These are phyloP conservation scores for Pseudohalonectria lignicola DNA, from an alignment of 2,329 filamentous ascomycete species.

Conservation along the genomic window DNA sequence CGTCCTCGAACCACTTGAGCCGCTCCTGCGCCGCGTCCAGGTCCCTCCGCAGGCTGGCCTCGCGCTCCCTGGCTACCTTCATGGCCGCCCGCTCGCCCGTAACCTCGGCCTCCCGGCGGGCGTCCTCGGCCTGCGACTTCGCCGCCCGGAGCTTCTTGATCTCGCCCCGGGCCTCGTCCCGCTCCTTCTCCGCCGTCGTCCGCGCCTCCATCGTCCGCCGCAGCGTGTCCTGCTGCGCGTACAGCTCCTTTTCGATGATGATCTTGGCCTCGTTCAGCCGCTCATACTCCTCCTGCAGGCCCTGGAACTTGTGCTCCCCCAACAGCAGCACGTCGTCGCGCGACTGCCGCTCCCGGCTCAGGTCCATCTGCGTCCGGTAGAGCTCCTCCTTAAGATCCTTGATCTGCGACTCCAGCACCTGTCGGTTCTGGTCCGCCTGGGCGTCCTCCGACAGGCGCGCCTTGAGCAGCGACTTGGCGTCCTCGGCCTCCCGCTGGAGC, in stretches of 20 bases:
- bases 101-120: constrained; percentile 70
- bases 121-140: constrained; percentile 77
- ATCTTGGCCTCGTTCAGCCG: constrained; percentile 89
- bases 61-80: constrained; percentile 67
- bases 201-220: constrained; percentile 77
- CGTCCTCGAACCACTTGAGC: constrained; percentile 67
- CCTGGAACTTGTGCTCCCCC: constrained; percentile 75
- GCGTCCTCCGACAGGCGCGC: constrained; percentile 83
- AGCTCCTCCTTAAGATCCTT: constrained; percentile 78
- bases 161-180: constrained; percentile 80
- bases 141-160: constrained; percentile 72
- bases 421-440: constrained; percentile 70
- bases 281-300: constrained; percentile 76
- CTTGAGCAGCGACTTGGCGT: constrained; percentile 78
- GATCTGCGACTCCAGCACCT: constrained; percentile 77
- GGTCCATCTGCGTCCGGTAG: constrained; percentile 73
- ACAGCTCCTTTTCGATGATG: constrained; percentile 95
- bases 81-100: constrained; percentile 72
- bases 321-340: constrained; percentile 88
- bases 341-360: constrained; percentile 86
- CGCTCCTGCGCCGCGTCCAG: constrained; percentile 69
- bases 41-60: constrained; percentile 66
- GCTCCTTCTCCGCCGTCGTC: constrained; percentile 69
- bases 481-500: constrained; percentile 77
- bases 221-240: constrained; percentile 85